A percentile compares a stretch with the other conserved stretches of the same genome.
Evolutionary conservation across 2,329 filamentous ascomycete genomes (phyloP).

Genomic region (Stagonosporopsis cucurbitacearum): DNA sequence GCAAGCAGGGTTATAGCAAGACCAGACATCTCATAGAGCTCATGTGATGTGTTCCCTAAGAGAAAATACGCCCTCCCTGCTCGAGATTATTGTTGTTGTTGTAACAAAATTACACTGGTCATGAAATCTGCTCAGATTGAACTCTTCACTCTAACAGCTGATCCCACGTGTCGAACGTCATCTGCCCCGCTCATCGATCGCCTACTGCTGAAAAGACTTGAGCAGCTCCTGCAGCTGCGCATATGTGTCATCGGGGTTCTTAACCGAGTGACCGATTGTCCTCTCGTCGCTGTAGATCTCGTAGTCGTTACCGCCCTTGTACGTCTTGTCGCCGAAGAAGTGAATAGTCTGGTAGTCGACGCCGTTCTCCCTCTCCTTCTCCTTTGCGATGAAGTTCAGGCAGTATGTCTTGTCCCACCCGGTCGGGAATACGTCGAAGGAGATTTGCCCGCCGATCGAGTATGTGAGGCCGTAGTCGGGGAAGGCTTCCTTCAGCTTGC

Average conservation of each 20-base stretch:
- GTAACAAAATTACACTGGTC: not conserved
- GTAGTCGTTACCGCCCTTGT: slow-evolving; percentile 89
- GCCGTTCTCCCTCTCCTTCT: slow-evolving; percentile 69
- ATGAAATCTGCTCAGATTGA: not conserved
- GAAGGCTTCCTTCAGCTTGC: slow-evolving; percentile 79
- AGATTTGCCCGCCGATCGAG: slow-evolving; percentile 96
- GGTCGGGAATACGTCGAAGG: slow-evolving; percentile 94
- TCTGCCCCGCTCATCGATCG: no score
- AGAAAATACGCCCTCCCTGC: no score
- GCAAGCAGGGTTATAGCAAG: no score
- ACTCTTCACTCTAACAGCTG: not conserved
- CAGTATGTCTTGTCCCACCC: slow-evolving; percentile 99
- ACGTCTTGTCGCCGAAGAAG: slow-evolving; percentile 98
- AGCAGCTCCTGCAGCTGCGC: slow-evolving; percentile 82
- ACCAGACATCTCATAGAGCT: no score
- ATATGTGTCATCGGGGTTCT: slow-evolving; percentile 81
- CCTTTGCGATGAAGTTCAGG: slow-evolving; percentile 82
- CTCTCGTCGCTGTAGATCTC: slow-evolving; percentile 87
- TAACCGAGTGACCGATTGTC: slow-evolving; percentile 85
- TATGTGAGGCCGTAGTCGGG: slow-evolving; percentile 85
- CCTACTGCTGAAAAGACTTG: slow-evolving; percentile 32
- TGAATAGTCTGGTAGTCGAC: slow-evolving; percentile 86
- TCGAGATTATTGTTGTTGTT: no score
- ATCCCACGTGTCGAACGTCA: not conserved
- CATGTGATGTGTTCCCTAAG: no score